These are phyloP conservation scores for Oryza glaberrima DNA, from an alignment of 176 grass and related monocot genomes.

Conservation along the genomic window DNA sequence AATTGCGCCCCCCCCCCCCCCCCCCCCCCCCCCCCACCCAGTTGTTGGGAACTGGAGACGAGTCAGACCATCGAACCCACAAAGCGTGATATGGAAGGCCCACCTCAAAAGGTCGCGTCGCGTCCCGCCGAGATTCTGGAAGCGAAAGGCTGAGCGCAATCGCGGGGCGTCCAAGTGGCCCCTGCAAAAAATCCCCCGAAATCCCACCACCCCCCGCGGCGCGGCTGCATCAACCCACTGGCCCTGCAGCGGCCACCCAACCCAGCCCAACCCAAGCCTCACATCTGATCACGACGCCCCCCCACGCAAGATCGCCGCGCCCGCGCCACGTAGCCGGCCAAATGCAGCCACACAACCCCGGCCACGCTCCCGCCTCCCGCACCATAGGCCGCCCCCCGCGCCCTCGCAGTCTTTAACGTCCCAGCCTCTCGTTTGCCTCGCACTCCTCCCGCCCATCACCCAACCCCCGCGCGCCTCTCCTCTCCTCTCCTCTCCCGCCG, in stretches of 20 bases:
- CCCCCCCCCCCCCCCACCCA: background rate
- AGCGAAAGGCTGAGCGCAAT: background rate
- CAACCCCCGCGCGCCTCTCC: too few species aligned
- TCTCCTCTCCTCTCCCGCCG: background rate
- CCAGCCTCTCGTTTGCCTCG: background rate
- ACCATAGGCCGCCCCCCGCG: conserved; percentile 24
- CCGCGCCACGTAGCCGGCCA: conserved; percentile 43
- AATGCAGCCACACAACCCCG: conserved; percentile 46
- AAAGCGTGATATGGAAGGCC: background rate
- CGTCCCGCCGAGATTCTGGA: background rate
- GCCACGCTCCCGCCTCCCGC: conserved; percentile 43
- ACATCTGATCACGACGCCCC: background rate
- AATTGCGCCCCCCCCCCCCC: background rate
- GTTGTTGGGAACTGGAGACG: background rate
- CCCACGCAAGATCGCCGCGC: background rate
- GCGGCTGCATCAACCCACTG: conserved; percentile 16
- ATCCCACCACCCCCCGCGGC: background rate
- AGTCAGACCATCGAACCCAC: background rate
- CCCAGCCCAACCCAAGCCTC: background rate
- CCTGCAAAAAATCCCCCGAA: conserved; percentile 35
- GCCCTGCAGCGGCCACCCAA: conserved; percentile 27
- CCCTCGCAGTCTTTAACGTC: background rate
- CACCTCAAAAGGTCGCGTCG: background rate
- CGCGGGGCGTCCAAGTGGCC: conserved; percentile 29
- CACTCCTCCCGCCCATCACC: background rate